Percentiles rank a stretch among this genome's conserved stretches.
Evolutionary conservation across 108 stramenopile species (phyloP).

Genomic region (Nitzschia putrida): DNA sequence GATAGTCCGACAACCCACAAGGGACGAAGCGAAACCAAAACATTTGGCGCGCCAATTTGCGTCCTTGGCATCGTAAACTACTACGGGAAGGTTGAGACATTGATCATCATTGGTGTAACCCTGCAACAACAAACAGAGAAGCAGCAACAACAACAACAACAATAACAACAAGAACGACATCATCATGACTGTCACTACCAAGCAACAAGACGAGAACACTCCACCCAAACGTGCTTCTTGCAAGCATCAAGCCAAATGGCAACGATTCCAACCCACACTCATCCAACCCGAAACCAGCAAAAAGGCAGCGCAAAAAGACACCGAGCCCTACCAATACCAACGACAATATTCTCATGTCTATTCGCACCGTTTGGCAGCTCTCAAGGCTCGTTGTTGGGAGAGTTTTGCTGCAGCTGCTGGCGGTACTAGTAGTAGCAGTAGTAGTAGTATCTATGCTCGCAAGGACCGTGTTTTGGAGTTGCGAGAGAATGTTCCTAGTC

Average conservation of each 20-base stretch:
- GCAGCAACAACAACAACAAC: conserved; percentile 5
- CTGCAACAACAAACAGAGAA: too few species aligned
- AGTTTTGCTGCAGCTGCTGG: conserved; percentile 23
- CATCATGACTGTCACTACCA: not conserved
- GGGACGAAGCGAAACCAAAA: too few species aligned
- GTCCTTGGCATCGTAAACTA: too few species aligned
- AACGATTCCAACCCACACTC: conserved; percentile 49
- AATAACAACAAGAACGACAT: not conserved
- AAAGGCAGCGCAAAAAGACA: conserved; percentile 8
- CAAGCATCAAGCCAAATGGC: conserved; percentile 50
- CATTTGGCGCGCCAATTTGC: too few species aligned
- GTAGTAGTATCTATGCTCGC: not conserved
- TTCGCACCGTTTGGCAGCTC: conserved; percentile 57
- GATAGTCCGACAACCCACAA: too few species aligned
- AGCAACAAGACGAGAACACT: not conserved
- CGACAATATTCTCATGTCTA: conserved; percentile 88
- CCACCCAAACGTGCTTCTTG: conserved; percentile 30
- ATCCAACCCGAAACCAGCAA: conserved; percentile 5
- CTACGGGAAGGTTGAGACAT: too few species aligned
- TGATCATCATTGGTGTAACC: too few species aligned
- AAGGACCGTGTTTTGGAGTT: conserved; percentile 76
- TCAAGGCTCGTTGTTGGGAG: conserved; percentile 58
- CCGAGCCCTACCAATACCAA: conserved; percentile 54
- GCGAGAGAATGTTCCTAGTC: conserved; percentile 57
- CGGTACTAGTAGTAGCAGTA: conserved; percentile 2